A percentile compares a stretch with the other conserved stretches of the same genome.
Conservation (phyloP, 345 rosid species). For the Eucalyptus curtisii region DNA sequence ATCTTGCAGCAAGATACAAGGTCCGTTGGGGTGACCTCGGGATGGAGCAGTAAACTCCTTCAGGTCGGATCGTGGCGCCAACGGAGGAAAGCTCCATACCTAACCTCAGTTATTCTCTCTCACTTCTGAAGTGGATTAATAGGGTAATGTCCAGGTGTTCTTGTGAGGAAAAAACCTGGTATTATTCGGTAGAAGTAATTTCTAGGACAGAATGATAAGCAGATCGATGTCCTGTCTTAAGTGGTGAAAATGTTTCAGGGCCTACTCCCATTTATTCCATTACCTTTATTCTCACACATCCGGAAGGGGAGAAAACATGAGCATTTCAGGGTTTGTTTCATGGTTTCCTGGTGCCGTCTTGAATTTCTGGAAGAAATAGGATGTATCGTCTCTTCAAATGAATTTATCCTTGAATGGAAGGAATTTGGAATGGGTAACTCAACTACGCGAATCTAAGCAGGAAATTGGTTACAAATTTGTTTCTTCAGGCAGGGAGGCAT, state of each 20-base stretch:
- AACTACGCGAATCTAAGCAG: background rate
- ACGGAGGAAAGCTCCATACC: background rate
- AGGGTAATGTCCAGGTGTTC: background rate
- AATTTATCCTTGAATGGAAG: background rate
- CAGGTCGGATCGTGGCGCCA: background rate
- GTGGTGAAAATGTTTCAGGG: background rate
- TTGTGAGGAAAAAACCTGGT: background rate
- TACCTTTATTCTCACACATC: background rate
- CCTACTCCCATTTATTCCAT: background rate
- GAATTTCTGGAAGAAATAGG: background rate
- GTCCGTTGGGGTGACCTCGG: conserved; percentile 93
- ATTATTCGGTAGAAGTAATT: background rate
- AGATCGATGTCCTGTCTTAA: background rate
- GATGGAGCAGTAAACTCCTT: conserved; percentile 28
- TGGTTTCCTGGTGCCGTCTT: background rate
- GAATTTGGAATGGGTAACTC: background rate
- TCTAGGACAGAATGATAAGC: background rate
- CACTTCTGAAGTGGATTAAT: background rate
- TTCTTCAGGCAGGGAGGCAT: background rate
- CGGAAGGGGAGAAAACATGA: background rate
- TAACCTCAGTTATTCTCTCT: background rate
- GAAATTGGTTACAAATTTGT: background rate
- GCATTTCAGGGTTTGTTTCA: background rate
- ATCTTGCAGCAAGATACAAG: conserved; percentile 87
- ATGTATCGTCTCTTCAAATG: background rate